Conservation (phyloP, 1,284 basidiomycete genomes). For the Inonotus obliquus region DNA sequence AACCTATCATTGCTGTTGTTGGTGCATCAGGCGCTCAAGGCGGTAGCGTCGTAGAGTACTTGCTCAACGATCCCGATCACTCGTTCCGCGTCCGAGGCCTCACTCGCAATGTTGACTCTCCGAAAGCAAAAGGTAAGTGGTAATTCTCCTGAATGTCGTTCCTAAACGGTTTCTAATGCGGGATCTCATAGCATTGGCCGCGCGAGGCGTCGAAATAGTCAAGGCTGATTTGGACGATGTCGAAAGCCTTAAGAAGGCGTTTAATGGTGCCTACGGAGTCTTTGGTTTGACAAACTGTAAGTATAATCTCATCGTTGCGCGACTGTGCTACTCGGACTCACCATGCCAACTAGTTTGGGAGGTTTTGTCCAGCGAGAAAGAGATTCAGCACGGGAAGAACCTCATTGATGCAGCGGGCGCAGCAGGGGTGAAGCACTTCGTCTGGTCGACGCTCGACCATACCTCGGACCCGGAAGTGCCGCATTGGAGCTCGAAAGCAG, state of each 20-base stretch:
- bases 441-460: constrained; percentile 26
- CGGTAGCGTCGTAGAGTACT: constrained; percentile 14
- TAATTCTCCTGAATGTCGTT: not conserved
- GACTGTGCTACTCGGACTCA: not conserved
- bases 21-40: constrained; percentile 19
- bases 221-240: constrained; percentile 23
- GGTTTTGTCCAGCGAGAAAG: constrained; percentile 14
- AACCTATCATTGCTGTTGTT: constrained; percentile 16
- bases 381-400: constrained; percentile 25
- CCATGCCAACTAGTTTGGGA: constrained; percentile 18
- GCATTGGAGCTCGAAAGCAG: constrained; percentile 26
- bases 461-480: constrained; percentile 16
- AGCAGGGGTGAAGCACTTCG: constrained; percentile 27
- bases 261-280: constrained; percentile 28
- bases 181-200: constrained; percentile 11
- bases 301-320: not conserved
- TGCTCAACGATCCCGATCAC: constrained; percentile 16
- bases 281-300: constrained; percentile 29
- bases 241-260: constrained; percentile 19
- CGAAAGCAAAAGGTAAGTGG: constrained; percentile 18
- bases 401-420: constrained; percentile 28
- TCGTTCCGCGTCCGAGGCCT: constrained; percentile 18
- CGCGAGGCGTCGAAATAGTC: constrained; percentile 25
- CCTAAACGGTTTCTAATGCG: not conserved
- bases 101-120: constrained; percentile 20